Evolutionary conservation across 139 green algal genomes (phyloP).

Genomic region (Chlorella sp.): DNA sequence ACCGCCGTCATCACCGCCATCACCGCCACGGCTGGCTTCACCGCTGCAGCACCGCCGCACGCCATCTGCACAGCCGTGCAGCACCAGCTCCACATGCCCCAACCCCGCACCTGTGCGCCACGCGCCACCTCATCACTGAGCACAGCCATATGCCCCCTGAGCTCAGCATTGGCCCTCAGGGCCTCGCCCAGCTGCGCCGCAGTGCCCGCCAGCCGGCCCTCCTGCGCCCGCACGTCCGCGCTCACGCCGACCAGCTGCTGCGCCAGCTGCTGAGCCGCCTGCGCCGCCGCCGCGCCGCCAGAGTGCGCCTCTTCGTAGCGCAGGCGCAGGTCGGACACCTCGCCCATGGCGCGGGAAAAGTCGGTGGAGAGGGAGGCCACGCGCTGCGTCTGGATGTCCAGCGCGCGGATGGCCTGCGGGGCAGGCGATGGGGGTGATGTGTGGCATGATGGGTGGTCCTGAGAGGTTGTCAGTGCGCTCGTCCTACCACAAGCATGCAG

Average conservation of each 20-base stretch:
- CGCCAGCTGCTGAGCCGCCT: not conserved
- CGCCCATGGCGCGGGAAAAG: not conserved
- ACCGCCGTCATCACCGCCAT: no score
- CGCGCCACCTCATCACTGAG: conserved; percentile 24
- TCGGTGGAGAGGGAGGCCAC: conserved; percentile 5
- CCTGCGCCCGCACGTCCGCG: conserved; percentile 1
- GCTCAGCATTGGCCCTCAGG: conserved; percentile 13
- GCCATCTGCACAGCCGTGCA: no score
- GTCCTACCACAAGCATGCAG: no score
- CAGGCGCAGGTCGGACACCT: not conserved
- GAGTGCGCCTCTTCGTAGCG: conserved; percentile 6
- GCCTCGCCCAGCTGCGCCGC: not conserved
- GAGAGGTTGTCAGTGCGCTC: no score
- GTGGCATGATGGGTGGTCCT: no score
- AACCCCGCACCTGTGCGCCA: not conserved
- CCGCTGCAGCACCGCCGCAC: no score
- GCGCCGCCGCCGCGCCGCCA: not conserved
- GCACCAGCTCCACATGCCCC: no score
- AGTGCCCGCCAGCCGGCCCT: not conserved
- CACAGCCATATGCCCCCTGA: conserved; percentile 9
- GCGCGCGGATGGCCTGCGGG: conserved; percentile 10
- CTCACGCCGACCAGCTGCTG: conserved; percentile 3
- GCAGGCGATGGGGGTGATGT: no score
- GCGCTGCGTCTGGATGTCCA: conserved; percentile 27
- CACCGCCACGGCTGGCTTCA: no score